phyloP scores from a whole-genome alignment of 75 land plant genomes.

The Picea glauca region DNA sequence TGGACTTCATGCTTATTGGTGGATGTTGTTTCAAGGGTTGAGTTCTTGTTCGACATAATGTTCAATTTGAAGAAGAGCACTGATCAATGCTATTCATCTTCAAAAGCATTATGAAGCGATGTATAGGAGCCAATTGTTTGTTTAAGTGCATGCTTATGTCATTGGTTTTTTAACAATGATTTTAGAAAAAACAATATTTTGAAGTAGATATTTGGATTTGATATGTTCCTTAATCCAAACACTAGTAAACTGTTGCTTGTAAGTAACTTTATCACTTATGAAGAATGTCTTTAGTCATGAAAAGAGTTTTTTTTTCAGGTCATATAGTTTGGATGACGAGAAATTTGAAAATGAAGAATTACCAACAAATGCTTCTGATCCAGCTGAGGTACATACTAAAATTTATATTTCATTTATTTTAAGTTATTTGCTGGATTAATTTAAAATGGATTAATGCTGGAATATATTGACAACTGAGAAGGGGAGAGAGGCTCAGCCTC shows the following conservation, averaged over 20 bases:
- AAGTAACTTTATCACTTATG: background rate
- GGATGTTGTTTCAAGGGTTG: background rate
- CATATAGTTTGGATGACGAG: slow-evolving; percentile 58
- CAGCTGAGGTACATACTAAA: slow-evolving; percentile 33
- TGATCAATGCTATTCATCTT: background rate
- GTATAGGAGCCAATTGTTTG: background rate
- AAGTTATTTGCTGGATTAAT: too few species aligned
- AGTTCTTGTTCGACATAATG: background rate
- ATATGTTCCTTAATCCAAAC: background rate
- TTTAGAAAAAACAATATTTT: background rate
- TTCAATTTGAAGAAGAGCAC: background rate
- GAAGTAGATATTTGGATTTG: background rate
- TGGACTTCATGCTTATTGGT: background rate
- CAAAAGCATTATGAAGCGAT: background rate
- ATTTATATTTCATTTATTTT: background rate
- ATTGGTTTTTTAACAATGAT: background rate
- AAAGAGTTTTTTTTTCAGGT: slow-evolving; percentile 25
- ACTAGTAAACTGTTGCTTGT: background rate
- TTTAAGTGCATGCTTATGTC: too few species aligned
- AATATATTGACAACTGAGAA: too few species aligned
- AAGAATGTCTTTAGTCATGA: background rate
- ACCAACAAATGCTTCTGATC: slow-evolving; percentile 43
- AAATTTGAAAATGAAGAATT: slow-evolving; percentile 53
- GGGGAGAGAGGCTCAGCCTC: too few species aligned
- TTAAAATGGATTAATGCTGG: too few species aligned